These are phyloP conservation scores for Sugiyamaella boreocaroliniensis DNA, from an alignment of 805 yeast genomes.

Conservation along the genomic window DNA sequence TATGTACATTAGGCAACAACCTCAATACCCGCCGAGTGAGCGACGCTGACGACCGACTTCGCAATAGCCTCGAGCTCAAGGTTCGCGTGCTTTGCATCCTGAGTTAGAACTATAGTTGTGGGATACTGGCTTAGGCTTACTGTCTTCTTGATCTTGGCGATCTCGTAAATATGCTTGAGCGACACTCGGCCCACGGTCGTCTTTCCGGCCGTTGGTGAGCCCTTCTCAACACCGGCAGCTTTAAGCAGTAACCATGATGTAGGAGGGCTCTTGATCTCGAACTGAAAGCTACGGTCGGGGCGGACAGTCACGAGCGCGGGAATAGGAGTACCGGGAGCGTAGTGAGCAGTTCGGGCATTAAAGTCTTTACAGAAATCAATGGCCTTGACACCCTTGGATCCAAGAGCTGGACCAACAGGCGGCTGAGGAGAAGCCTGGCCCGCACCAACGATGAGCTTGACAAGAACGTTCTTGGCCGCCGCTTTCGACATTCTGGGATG, in stretches of 20 bases:
- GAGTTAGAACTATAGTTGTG: background rate
- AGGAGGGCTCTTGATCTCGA: constrained; percentile 86
- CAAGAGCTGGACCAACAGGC: constrained; percentile 98
- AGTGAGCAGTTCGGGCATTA: constrained; percentile 91
- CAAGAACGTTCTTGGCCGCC: constrained; percentile 54
- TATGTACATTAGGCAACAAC: constrained; percentile 51
- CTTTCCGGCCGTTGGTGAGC: constrained; percentile 63
- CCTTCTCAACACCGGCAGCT: constrained; percentile 76
- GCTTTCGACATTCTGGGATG: constrained; percentile 28
- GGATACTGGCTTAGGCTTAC: constrained; percentile 8
- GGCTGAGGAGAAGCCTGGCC: constrained; percentile 99
- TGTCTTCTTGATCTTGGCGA: constrained; percentile 83
- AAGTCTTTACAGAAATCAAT: constrained; percentile 97
- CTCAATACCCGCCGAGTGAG: constrained; percentile 80
- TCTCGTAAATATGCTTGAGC: constrained; percentile 86
- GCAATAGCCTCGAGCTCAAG: constrained; percentile 68
- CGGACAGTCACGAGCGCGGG: constrained; percentile 79
- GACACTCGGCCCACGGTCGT: constrained; percentile 56
- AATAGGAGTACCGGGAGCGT: constrained; percentile 78
- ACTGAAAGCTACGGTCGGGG: constrained; percentile 87
- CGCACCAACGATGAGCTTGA: constrained; percentile 90
- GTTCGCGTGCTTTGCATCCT: constrained; percentile 67
- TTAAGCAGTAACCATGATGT: constrained; percentile 79
- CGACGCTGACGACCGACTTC: constrained; percentile 79
- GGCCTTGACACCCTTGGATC: constrained; percentile 97